Base-by-base conservation (phyloP, 2,329 filamentous ascomycete species). In the Diaporthe australafricana region DNA sequence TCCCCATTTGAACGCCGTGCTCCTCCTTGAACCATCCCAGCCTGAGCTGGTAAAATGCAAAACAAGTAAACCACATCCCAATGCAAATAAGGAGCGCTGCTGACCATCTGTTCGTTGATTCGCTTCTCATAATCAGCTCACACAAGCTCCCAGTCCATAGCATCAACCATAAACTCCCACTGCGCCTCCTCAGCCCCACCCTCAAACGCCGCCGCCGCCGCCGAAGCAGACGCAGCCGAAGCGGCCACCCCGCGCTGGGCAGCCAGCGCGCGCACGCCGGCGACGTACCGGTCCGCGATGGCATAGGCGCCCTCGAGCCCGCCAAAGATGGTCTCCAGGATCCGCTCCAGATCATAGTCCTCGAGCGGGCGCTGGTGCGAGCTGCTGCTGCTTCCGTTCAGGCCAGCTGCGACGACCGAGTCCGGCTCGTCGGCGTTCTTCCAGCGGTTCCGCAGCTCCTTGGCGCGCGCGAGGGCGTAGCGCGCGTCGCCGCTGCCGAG, bases 391-490 rank as follows among this genome's bases (percentile, higher is more conserved):
- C 22, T 56, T 2, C 35, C n/a, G 40, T 5, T 6, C 71, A 77
- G 25, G 25, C 50, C 50, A 77, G 79, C 70, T 78, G 79, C 67
- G 79, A 82, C 75, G 80, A 79, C 9, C 76, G 75, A 1, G 78
- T 81, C 70, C 27, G 70, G 80, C 53, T 88, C 85, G 47, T 90
- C 89, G 0, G 88, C 90, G 68, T 91, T 88, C 81, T 94, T 94
- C 92, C 92, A 94, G 12, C 89, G 84, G 75, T 94, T 94, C 1
- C 92, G 84, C 70, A 93, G 56, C 74, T 93, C 91, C 78, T 94
- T 94, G 0, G 92, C 92, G 68, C 88, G 83, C 66, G 85, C 85
- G 5, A 94, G 83, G 68, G 91, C 88, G n/a, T 83, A 81, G 14
- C 86, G 84, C 6, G 91, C 89, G 3, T 87, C 84, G 0, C 87